Percentiles rank a stretch among this genome's conserved stretches.
Conservation (phyloP, 1,284 basidiomycete genomes). For the Thelephora terrestris region DNA sequence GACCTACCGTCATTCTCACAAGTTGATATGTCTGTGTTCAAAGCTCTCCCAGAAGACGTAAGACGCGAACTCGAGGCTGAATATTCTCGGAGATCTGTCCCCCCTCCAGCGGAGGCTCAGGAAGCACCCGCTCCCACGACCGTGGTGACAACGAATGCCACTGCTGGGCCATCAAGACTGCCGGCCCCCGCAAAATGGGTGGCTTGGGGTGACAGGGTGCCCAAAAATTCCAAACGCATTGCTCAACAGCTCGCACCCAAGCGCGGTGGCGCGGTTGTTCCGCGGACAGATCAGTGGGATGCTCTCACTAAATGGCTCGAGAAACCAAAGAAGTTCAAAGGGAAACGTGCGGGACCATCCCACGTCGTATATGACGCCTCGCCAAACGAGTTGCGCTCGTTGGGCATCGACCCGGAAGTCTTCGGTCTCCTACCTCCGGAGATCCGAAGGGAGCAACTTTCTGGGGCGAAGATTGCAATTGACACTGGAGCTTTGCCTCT, state of each 20-base stretch:
- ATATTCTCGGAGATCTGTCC: conserved; percentile 48
- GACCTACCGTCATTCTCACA: conserved; percentile 65
- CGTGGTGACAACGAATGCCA: neutral
- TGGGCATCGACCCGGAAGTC: conserved; percentile 65
- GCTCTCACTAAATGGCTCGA: conserved; percentile 25
- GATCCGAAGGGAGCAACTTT: conserved; percentile 67
- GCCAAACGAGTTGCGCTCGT: conserved; percentile 41
- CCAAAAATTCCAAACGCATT: conserved; percentile 42
- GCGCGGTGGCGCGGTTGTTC: no score
- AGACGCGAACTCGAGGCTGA: conserved; percentile 60
- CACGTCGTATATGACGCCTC: conserved; percentile 19
- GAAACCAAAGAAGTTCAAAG: conserved; percentile 33
- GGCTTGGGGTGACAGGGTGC: conserved; percentile 23
- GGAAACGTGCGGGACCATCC: conserved; percentile 18
- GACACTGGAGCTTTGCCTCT: conserved; percentile 11
- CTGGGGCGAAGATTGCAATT: conserved; percentile 35
- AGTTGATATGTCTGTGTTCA: conserved; percentile 62
- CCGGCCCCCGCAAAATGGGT: conserved; percentile 16
- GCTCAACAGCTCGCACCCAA: conserved; percentile 52
- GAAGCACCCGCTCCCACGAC: conserved; percentile 3
- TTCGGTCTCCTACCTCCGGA: conserved; percentile 54
- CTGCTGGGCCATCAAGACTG: conserved; percentile 4
- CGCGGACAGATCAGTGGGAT: no score
- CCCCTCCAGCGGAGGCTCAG: conserved; percentile 23
- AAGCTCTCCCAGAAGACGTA: conserved; percentile 62